These are phyloP conservation scores for Avena insularis DNA, from an alignment of 176 grass and related monocot species.

Conservation along the genomic window DNA sequence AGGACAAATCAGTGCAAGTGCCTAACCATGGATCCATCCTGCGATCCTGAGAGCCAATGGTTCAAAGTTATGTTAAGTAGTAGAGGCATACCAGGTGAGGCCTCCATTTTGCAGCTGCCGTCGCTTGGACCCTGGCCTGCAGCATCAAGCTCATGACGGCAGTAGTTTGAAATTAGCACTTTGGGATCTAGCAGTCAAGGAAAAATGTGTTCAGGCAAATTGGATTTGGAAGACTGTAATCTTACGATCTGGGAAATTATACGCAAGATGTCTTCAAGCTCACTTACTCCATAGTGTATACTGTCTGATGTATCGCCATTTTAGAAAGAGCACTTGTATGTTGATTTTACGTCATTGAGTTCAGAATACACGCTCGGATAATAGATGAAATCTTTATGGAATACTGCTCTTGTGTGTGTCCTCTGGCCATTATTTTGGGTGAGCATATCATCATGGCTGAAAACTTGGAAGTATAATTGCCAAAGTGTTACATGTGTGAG, in stretches of 20 bases:
- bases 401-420: neutral
- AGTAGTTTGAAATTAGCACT: neutral
- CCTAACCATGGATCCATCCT: conserved; percentile 55
- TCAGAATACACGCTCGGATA: neutral
- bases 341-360: neutral
- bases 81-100: conserved; percentile 42
- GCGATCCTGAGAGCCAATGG: conserved; percentile 89
- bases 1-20: conserved; percentile 78
- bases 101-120: conserved; percentile 59
- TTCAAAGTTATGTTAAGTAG: conserved; percentile 80
- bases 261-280: neutral
- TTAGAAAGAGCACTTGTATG: neutral
- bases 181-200: neutral
- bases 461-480: too few species aligned
- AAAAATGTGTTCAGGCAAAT: neutral
- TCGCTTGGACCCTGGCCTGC: conserved; percentile 40
- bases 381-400: conserved; percentile 11
- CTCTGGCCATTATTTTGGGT: neutral
- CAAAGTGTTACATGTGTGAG: too few species aligned
- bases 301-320: neutral
- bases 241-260: conserved; percentile 2
- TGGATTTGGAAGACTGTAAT: neutral
- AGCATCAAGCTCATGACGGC: conserved; percentile 20
- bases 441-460: too few species aligned
- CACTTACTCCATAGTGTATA: conserved; percentile 5